Base-by-base conservation (phyloP, 176 grass and related monocot genomes). In the Aegilops longissima region DNA sequence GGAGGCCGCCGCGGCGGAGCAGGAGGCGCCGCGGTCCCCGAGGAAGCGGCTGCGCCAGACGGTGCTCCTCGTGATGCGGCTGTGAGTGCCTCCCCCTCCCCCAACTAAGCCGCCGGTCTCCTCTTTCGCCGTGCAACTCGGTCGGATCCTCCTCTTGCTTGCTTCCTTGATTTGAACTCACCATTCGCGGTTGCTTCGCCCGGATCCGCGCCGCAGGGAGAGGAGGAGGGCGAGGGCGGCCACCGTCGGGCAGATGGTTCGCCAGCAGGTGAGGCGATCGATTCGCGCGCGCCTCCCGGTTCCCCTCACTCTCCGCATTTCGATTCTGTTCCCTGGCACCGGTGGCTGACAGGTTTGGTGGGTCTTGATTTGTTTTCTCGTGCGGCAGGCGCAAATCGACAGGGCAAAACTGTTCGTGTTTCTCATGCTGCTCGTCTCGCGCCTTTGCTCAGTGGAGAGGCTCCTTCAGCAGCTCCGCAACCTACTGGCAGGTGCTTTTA, bases 21-120 rank as follows among this genome's bases (percentile, higher is more conserved):
- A 61, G 77, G 35, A 9, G 63, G 39, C 25, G 24, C 0, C 40
- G 79, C 62, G 1, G 11, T 68, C 42, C 17, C 79, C 79, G 79
- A 49, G 79, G 62, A 81, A 81, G 63, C 63, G 80, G 42, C 80
- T 68, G 16, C 64, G 65, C 27, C 42, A 12, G 80, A 30, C 65
- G 65, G 80, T 51, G 18, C 27, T 69, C 65, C 12, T 45, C 61
- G 5, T 65, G 23, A 65, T 80, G 78, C 27, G 35, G 21, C 78
- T 80, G 78, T 80, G 77, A 62, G 42, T 42, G 40, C 40, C 40
- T 42, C 21, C 2, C 56, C 18, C 56, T 14, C 25, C 63, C 25
- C 27, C 13, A 4, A 12, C 25, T 31, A 27, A 30, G 10, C 12
- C 25, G 40, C 2, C 7, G 12, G 10, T 3, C 13, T 31, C 64